Conservation (phyloP, 208 protist genomes). For the Trypanosoma theileri region DNA sequence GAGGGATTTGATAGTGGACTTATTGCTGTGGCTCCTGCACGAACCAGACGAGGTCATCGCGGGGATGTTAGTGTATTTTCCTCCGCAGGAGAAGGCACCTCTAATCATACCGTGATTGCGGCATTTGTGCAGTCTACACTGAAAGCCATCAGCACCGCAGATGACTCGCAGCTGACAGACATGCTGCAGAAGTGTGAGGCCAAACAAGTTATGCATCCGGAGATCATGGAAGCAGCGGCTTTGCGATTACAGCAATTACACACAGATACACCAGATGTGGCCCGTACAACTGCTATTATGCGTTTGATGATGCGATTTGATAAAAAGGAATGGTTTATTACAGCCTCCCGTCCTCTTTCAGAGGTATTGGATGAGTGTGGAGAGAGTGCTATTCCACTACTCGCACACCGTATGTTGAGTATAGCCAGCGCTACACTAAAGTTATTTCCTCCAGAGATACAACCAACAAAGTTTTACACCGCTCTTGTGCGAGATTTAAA, state of each 20-base stretch:
- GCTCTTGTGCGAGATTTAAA: slow-evolving; percentile 49
- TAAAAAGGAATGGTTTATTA: slow-evolving; percentile 30
- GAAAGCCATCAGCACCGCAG: slow-evolving; percentile 35
- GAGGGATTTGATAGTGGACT: slow-evolving; percentile 48
- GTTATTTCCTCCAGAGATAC: slow-evolving; percentile 38
- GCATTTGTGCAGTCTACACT: slow-evolving; percentile 50
- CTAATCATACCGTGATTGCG: slow-evolving; percentile 31
- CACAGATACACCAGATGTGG: slow-evolving; percentile 18
- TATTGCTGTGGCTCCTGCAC: slow-evolving; percentile 28
- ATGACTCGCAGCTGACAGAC: slow-evolving; percentile 48
- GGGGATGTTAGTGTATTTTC: neutral
- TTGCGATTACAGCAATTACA: slow-evolving; percentile 44
- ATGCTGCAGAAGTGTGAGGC: slow-evolving; percentile 67
- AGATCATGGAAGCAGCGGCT: slow-evolving; percentile 52
- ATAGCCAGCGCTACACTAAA: slow-evolving; percentile 35
- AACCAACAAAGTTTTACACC: slow-evolving; percentile 44
- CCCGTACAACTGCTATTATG: slow-evolving; percentile 25
- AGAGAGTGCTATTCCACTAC: slow-evolving; percentile 13
- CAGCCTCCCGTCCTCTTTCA: slow-evolving; percentile 17
- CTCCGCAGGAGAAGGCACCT: neutral
- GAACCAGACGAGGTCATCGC: neutral
- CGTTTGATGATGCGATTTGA: slow-evolving; percentile 37
- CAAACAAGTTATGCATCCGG: slow-evolving; percentile 55
- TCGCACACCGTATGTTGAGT: slow-evolving; percentile 35
- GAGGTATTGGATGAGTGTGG: slow-evolving; percentile 24